These are phyloP conservation scores for Curvularia sp. DNA, from an alignment of 2,329 filamentous ascomycete species.

Conservation along the genomic window DNA sequence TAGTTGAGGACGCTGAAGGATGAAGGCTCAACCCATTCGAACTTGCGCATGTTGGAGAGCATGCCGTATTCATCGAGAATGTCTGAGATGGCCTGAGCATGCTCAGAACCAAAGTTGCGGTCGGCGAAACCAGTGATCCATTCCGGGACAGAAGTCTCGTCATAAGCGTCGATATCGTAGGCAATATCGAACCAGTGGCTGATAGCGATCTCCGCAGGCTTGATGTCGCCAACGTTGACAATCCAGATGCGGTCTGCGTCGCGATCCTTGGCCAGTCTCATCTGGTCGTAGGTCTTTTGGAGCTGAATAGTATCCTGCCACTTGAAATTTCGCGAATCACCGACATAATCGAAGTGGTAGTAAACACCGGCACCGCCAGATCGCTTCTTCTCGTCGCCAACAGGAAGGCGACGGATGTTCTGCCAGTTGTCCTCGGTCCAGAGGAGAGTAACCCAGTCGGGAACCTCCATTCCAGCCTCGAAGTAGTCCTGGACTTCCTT, in stretches of 20 bases:
- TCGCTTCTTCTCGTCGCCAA: conserved; percentile 65
- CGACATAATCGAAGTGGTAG: conserved; percentile 71
- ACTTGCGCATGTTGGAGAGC: conserved; percentile 67
- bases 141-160: conserved; percentile 61
- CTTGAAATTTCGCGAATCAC: conserved; percentile 65
- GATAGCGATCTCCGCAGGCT: conserved; percentile 70
- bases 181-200: conserved; percentile 73
- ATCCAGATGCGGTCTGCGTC: conserved; percentile 69
- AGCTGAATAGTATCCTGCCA: conserved; percentile 71
- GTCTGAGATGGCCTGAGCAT: conserved; percentile 59
- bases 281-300: conserved; percentile 70
- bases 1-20: conserved; percentile 70
- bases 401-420: conserved; percentile 68
- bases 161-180: conserved; percentile 67
- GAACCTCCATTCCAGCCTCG: conserved; percentile 66
- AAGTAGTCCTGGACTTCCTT: conserved; percentile 77
- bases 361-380: conserved; percentile 71
- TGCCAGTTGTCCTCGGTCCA: conserved; percentile 76
- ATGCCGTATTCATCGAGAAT: conserved; percentile 65
- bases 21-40: conserved; percentile 65
- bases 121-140: conserved; percentile 66
- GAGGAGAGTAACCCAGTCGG: conserved; percentile 71
- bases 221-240: conserved; percentile 72
- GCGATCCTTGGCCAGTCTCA: conserved; percentile 67
- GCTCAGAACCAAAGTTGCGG: conserved; percentile 63